Conservation (phyloP, 1,284 basidiomycete species). For the Apiotrichum veenhuisii region DNA sequence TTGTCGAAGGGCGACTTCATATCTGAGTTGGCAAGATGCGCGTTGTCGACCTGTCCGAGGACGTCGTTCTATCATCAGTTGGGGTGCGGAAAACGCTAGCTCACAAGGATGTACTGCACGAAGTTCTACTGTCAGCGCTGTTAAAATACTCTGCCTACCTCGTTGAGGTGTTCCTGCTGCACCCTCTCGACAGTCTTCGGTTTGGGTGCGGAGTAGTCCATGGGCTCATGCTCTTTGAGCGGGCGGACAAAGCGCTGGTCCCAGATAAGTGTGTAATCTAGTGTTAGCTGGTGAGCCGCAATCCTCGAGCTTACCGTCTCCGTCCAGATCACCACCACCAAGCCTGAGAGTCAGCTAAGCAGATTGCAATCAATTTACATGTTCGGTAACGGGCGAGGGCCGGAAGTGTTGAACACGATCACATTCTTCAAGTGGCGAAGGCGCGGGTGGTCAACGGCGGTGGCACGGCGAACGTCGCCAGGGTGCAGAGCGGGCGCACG, state of each 20-base stretch:
- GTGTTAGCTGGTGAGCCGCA: background rate
- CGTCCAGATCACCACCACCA: conserved; percentile 49
- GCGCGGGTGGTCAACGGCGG: conserved; percentile 40
- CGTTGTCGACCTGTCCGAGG: conserved; percentile 45
- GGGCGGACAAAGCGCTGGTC: conserved; percentile 41
- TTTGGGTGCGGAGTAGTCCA: conserved; percentile 43
- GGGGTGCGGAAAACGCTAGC: background rate
- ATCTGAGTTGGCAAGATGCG: conserved; percentile 46
- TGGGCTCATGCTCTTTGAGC: conserved; percentile 31
- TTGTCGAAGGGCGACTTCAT: conserved; percentile 10
- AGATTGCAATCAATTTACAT: conserved; percentile 25
- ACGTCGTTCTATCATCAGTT: conserved; percentile 37
- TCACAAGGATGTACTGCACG: conserved; percentile 41
- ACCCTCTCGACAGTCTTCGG: conserved; percentile 38
- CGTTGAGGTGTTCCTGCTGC: conserved; percentile 42
- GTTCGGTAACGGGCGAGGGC: conserved; percentile 44
- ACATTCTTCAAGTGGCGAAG: conserved; percentile 48
- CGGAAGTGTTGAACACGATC: conserved; percentile 45
- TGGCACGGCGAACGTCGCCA: conserved; percentile 43
- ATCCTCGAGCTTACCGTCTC: conserved; percentile 29
- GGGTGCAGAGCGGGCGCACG: conserved; percentile 46
- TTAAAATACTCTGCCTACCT: conserved; percentile 19
- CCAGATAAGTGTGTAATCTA: conserved; percentile 49
- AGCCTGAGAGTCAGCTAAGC: conserved; percentile 30
- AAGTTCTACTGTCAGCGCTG: conserved; percentile 34